Evolutionary conservation across 2,329 filamentous ascomycete species (phyloP).

Genomic region (Epichloe gansuensis): DNA sequence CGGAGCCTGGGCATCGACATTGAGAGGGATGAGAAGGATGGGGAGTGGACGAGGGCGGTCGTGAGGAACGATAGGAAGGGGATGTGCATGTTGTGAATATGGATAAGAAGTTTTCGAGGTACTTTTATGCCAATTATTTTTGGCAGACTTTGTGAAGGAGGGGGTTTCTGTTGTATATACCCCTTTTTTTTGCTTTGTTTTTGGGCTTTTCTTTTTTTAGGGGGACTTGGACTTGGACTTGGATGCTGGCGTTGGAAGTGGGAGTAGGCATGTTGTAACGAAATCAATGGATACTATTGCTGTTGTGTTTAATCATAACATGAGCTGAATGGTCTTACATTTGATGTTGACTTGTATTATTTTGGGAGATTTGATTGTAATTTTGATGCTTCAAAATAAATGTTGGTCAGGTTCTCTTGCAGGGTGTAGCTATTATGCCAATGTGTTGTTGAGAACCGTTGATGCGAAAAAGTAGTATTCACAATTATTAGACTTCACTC

Average conservation of each 20-base stretch:
- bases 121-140: constrained; percentile 92
- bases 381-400: too few species aligned
- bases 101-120: constrained; percentile 80
- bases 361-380: too few species aligned
- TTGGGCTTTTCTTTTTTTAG: background rate
- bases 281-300: too few species aligned
- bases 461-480: background rate
- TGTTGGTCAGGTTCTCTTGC: too few species aligned
- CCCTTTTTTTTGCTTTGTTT: background rate
- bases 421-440: too few species aligned
- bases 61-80: constrained; percentile 73
- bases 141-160: constrained; percentile 67
- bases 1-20: constrained; percentile 83
- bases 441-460: too few species aligned
- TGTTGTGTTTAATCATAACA: too few species aligned
- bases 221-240: too few species aligned
- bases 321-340: too few species aligned
- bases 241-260: too few species aligned
- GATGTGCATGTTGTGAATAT: constrained; percentile 93
- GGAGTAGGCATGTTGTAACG: too few species aligned
- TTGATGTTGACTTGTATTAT: too few species aligned
- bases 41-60: constrained; percentile 75
- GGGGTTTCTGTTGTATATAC: background rate
- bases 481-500: background rate
- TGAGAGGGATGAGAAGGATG: constrained; percentile 58